Conservation (phyloP, 805 yeast genomes). For the Metschnikowia colocasiae region DNA sequence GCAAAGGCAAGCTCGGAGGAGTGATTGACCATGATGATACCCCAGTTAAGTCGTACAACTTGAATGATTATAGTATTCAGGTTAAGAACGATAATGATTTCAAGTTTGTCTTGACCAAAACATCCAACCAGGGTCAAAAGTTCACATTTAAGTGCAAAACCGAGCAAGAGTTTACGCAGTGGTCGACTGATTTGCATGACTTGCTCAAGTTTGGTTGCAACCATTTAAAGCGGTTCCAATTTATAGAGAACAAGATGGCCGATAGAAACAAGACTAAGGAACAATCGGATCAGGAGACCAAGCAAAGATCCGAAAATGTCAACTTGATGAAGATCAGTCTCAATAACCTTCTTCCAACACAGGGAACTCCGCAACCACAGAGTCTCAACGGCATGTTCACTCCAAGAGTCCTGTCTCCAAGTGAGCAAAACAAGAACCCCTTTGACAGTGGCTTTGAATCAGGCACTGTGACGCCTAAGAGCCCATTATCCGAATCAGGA, state of each 20-base stretch:
- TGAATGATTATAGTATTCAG: slow-evolving; percentile 34
- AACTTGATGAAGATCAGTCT: slow-evolving; percentile 15
- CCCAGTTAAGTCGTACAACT: slow-evolving; percentile 40
- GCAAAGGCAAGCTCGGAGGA: slow-evolving; percentile 37
- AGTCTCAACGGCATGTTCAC: slow-evolving; percentile 37
- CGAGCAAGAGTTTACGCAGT: slow-evolving; percentile 42
- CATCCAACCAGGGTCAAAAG: slow-evolving; percentile 27
- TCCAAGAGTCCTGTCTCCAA: slow-evolving; percentile 35
- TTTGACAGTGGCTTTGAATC: slow-evolving; percentile 30
- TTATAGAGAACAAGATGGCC: slow-evolving; percentile 41
- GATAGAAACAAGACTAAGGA: slow-evolving; percentile 14
- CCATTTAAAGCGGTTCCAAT: slow-evolving; percentile 48
- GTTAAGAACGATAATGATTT: slow-evolving; percentile 31
- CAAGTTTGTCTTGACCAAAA: slow-evolving; percentile 33
- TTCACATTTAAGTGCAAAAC: slow-evolving; percentile 44
- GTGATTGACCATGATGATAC: slow-evolving; percentile 38
- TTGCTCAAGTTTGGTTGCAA: slow-evolving; percentile 43
- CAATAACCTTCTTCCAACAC: slow-evolving; percentile 13
- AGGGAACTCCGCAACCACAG: slow-evolving; percentile 10
- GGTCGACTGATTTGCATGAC: slow-evolving; percentile 55
- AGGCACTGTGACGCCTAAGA: not conserved
- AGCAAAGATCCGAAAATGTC: slow-evolving; percentile 4
- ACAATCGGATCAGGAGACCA: not conserved
- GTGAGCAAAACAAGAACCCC: slow-evolving; percentile 31
- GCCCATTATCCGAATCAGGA: slow-evolving; percentile 8